Evolutionary conservation across 2,329 filamentous ascomycete genomes (phyloP), one percentile per base, ranked within the genome.

Genomic region (Cercospora citrullina): DNA sequence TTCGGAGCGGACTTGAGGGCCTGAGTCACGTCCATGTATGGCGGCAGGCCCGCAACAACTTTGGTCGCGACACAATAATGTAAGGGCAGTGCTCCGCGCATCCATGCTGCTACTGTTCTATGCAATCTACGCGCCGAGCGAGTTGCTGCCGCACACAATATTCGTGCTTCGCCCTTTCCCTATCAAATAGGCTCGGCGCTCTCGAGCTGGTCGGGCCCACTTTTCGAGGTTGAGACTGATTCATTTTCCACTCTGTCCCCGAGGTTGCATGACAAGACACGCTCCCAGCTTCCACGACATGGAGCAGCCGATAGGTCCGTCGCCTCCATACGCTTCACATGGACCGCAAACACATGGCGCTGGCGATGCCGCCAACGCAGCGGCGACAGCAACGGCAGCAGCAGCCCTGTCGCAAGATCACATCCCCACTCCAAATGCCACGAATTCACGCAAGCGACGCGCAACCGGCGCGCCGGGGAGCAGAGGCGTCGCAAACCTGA

Each of bases 401-500:
- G 72, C 76, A 18, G 67, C 67, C 6, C 59, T 70, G 10, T 69
- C 63, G 26, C 63, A 67, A 36, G 63, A 71, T 30, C 69, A 71
- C 63, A 66, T 68, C 12, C 65, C 71, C 5, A 71, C 71, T 10
- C 71, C 67, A 9, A 67, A 69, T 66, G 64, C 65, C 2, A 70
- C 72, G 31, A 74, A 75, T 67, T 72, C 72, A 36, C 71, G 75
- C 21, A 79, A 79, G 69, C 72, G 78, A 48, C 75, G 75, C 64
- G 75, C 78, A n/a, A 72, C 72, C 60, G 80, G 77, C 66, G 75
- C 73, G 28, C 75, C 81, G 30, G 76, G 75, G 36, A 80, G 79
- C 57, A 88, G 93, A 72, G 93, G 91, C 71, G 93, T 96, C 65
- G 92, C 93, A 71, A 94, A 91, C 75, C 85, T 97, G 77, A 96